These are phyloP conservation scores for Leccinum pachyderme DNA, from an alignment of 1,284 basidiomycete species.

Conservation along the genomic window DNA sequence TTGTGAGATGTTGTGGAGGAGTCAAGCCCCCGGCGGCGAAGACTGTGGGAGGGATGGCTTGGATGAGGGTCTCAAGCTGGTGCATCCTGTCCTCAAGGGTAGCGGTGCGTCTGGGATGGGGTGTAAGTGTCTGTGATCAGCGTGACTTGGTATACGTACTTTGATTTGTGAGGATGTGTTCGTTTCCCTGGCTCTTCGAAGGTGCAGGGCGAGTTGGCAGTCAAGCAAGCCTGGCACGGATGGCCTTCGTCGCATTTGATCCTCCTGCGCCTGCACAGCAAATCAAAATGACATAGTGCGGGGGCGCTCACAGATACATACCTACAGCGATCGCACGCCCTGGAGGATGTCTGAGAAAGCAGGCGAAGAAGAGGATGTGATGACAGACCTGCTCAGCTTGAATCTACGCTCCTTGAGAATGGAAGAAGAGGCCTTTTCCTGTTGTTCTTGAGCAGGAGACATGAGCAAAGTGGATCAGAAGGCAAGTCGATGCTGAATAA, in stretches of 20 bases:
- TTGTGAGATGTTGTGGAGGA: constrained; percentile 29
- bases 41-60: constrained; percentile 76
- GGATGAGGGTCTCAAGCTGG: constrained; percentile 76
- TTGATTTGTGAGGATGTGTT: constrained; percentile 80
- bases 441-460: constrained; percentile 43
- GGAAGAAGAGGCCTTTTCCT: constrained; percentile 41
- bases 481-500: constrained; percentile 4
- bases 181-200: constrained; percentile 83
- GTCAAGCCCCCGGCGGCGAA: constrained; percentile 57
- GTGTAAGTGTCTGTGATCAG: constrained; percentile 8
- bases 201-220: constrained; percentile 74
- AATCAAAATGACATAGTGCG: neutral
- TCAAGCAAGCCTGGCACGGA: constrained; percentile 78
- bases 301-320: constrained; percentile 39
- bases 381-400: constrained; percentile 74
- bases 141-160: constrained; percentile 43
- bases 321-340: constrained; percentile 85
- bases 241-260: constrained; percentile 85
- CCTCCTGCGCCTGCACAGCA: constrained; percentile 58
- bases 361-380: neutral
- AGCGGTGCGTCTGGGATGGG: constrained; percentile 55
- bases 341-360: constrained; percentile 29
- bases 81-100: constrained; percentile 84
- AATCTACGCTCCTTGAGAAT: constrained; percentile 76
- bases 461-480: constrained; percentile 27